These are phyloP conservation scores for Penicillium sp. DNA, from an alignment of 2,329 filamentous ascomycete species.

Conservation along the genomic window DNA sequence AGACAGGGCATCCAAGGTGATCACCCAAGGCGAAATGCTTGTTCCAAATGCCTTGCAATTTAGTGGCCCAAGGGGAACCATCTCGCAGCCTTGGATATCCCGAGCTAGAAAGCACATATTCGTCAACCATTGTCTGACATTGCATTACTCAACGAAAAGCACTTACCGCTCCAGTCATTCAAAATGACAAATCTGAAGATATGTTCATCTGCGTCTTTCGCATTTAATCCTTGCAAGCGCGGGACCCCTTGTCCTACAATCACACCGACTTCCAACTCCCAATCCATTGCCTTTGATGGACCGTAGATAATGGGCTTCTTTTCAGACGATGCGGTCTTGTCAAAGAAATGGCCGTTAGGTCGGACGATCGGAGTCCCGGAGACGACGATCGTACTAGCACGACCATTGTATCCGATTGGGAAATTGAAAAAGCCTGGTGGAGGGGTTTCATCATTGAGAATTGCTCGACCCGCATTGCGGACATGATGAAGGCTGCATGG, in stretches of 20 bases:
- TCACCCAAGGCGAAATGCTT: slow-evolving; percentile 61
- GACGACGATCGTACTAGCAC: slow-evolving; percentile 54
- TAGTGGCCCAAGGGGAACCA: slow-evolving; percentile 61
- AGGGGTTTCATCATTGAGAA: slow-evolving; percentile 24
- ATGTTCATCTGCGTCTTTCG: slow-evolving; percentile 56
- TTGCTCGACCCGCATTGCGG: slow-evolving; percentile 25
- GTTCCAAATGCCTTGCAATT: slow-evolving; percentile 63
- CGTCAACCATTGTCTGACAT: neutral
- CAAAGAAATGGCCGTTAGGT: slow-evolving; percentile 43
- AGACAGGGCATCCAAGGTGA: slow-evolving; percentile 60
- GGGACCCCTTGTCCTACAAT: slow-evolving; percentile 45
- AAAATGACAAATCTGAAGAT: slow-evolving; percentile 63
- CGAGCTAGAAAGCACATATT: slow-evolving; percentile 15
- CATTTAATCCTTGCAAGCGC: slow-evolving; percentile 38
- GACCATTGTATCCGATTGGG: slow-evolving; percentile 55
- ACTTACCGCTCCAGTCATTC: slow-evolving; percentile 57
- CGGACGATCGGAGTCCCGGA: slow-evolving; percentile 51
- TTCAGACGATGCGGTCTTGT: slow-evolving; percentile 13
- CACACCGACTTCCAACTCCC: slow-evolving; percentile 46
- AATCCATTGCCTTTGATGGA: slow-evolving; percentile 36
- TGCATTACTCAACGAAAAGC: neutral
- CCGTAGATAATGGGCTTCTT: slow-evolving; percentile 23
- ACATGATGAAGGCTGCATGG: slow-evolving; percentile 37
- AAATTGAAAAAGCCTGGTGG: slow-evolving; percentile 48
- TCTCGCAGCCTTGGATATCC: slow-evolving; percentile 62